phyloP scores from a whole-genome alignment of 805 yeast species.

The Candida pseudoglaebosa region DNA sequence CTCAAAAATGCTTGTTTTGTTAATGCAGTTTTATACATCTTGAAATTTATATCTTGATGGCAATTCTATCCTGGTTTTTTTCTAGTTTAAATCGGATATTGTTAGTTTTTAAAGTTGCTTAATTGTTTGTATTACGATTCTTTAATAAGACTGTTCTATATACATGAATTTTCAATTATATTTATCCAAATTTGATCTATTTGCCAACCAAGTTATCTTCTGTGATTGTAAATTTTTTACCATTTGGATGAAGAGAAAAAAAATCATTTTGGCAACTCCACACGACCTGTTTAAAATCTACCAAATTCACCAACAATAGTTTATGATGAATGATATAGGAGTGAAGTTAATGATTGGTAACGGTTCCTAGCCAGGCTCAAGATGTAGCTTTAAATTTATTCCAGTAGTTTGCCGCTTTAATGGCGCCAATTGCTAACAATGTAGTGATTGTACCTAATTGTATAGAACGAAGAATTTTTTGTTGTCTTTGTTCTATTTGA shows the following conservation, averaged over 20 bases:
- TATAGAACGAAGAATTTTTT: slow-evolving; percentile 38
- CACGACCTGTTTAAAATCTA: background rate
- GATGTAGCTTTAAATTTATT: background rate
- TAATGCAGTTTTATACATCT: background rate
- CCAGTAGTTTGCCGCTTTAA: slow-evolving; percentile 4
- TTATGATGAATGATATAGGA: background rate
- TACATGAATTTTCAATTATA: background rate
- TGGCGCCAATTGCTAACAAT: slow-evolving; percentile 5
- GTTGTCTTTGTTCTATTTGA: slow-evolving; percentile 51
- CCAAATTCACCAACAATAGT: background rate
- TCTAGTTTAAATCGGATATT: too few species aligned
- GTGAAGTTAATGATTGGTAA: too few species aligned
- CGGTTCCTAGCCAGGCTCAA: background rate
- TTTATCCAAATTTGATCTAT: background rate
- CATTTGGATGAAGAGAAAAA: background rate
- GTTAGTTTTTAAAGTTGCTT: too few species aligned
- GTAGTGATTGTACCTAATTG: slow-evolving; percentile 16
- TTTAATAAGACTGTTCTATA: slow-evolving; percentile 1
- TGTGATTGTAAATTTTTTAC: background rate
- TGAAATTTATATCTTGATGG: background rate
- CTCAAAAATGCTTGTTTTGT: background rate
- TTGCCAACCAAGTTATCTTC: background rate
- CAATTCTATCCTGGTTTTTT: too few species aligned
- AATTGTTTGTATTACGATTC: background rate
- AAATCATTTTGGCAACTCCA: background rate